A percentile compares a stretch with the other conserved stretches of the same genome.
Conservation (phyloP, 192 early-diverging fungal species). For the Kickxella alabastrina region DNA sequence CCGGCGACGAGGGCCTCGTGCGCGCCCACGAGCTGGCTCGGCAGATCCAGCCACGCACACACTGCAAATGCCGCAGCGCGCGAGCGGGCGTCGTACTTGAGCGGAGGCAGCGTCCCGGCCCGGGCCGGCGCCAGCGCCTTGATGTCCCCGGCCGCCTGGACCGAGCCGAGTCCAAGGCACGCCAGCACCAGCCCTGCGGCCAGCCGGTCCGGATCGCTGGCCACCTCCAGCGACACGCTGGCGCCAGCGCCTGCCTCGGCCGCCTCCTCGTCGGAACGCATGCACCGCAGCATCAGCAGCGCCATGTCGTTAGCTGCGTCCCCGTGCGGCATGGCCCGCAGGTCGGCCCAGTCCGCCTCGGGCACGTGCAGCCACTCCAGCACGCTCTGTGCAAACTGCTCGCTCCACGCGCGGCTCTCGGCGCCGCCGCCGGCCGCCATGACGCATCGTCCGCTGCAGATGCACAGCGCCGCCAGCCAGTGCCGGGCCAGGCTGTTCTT, state of each 20-base stretch:
- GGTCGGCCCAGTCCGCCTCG: conserved; percentile 8
- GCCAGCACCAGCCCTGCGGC: conserved; percentile 28
- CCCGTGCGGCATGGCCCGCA: conserved; percentile 22
- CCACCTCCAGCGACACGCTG: conserved; percentile 16
- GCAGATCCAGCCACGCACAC: conserved; percentile 36
- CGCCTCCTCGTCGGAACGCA: conserved; percentile 25
- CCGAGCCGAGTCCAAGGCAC: conserved; percentile 20
- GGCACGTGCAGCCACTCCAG: conserved; percentile 30
- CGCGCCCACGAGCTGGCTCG: conserved; percentile 39
- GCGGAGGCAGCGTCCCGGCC: conserved; percentile 10
- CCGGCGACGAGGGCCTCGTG: conserved; percentile 26
- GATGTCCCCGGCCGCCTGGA: too few relatives aligned
- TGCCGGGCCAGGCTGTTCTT: conserved; percentile 14
- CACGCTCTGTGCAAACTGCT: conserved; percentile 27
- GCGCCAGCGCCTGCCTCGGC: neutral
- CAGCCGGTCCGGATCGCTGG: conserved; percentile 25
- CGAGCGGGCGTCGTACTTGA: conserved; percentile 53
- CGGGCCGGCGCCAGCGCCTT: conserved; percentile 5
- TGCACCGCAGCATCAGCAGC: conserved; percentile 33
- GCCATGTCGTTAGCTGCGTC: conserved; percentile 39
- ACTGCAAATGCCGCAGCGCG: conserved; percentile 46
- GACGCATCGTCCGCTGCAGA: conserved; percentile 39
- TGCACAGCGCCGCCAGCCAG: conserved; percentile 40
- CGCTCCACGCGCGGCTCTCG: conserved; percentile 20
- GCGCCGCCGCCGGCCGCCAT: conserved; percentile 17